These are phyloP conservation scores for Vanderwaltozyma tropicalis DNA, from an alignment of 805 yeast species.

Conservation along the genomic window DNA sequence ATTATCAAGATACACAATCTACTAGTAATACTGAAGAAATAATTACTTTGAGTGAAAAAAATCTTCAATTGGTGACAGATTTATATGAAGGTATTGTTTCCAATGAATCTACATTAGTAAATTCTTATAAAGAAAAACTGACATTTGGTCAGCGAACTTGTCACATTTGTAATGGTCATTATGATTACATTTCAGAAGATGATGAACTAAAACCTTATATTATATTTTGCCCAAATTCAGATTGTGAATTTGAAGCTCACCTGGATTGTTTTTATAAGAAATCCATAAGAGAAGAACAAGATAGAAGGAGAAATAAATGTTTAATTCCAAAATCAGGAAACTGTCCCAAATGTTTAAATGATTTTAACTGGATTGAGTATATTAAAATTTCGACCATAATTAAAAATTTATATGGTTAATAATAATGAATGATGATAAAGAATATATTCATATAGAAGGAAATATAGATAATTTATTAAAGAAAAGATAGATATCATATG, in stretches of 20 bases:
- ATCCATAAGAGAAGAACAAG: conserved; percentile 11
- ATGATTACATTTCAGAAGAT: conserved; percentile 30
- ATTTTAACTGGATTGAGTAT: too few relatives aligned
- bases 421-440: too few relatives aligned
- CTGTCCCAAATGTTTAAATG: too few relatives aligned
- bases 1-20: neutral
- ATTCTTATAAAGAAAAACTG: conserved; percentile 13
- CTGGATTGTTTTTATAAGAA: conserved; percentile 31
- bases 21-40: conserved; percentile 4
- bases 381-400: too few relatives aligned
- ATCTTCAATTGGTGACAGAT: conserved; percentile 18
- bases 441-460: too few relatives aligned
- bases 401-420: too few relatives aligned
- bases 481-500: too few relatives aligned
- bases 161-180: conserved; percentile 20
- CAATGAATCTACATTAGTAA: conserved; percentile 7
- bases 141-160: conserved; percentile 24
- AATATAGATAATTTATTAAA: too few relatives aligned
- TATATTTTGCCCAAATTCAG: conserved; percentile 26
- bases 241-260: conserved; percentile 31
- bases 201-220: conserved; percentile 24
- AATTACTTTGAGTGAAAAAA: conserved; percentile 7
- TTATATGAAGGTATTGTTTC: conserved; percentile 16
- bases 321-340: too few relatives aligned
- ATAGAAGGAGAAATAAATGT: too few relatives aligned